Percentiles rank a stretch among this genome's conserved stretches.
These are phyloP conservation scores for Dorcoceras hygrometricum DNA, from an alignment of 257 asterid species.

Conservation along the genomic window DNA sequence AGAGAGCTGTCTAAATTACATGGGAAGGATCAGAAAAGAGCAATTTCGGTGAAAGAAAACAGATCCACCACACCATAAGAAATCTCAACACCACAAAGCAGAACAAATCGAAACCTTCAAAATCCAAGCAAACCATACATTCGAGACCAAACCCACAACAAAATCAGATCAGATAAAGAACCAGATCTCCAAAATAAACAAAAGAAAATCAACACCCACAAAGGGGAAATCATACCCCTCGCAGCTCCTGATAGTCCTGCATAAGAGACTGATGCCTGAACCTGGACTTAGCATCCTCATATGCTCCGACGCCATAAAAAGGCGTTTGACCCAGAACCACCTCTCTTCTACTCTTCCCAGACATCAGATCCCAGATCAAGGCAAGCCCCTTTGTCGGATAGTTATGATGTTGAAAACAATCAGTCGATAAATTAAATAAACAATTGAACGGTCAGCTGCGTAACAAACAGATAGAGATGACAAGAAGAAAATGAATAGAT, in stretches of 20 bases:
- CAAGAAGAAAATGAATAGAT: conserved; percentile 25
- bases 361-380: conserved; percentile 54
- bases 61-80: conserved; percentile 15
- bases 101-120: conserved; percentile 3
- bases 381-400: conserved; percentile 14
- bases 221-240: conserved; percentile 40
- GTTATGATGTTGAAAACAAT: conserved; percentile 32
- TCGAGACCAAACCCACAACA: conserved; percentile 24
- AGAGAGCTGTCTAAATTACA: conserved; percentile 5
- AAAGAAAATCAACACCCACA: conserved; percentile 19
- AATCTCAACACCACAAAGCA: conserved; percentile 6
- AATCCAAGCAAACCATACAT: conserved; percentile 20
- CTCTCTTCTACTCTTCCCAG: conserved; percentile 60
- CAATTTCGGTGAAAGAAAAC: conserved; percentile 9
- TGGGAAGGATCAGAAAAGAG: conserved; percentile 5
- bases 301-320: conserved; percentile 29
- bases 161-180: conserved; percentile 4
- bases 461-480: conserved; percentile 17
- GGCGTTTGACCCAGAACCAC: conserved; percentile 33
- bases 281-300: conserved; percentile 45
- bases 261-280: conserved; percentile 56
- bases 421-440: conserved; percentile 7
- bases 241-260: conserved; percentile 70
- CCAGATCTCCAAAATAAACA: conserved; percentile 29
- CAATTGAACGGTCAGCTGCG: conserved; percentile 12